Evolutionary conservation across 176 grass and related monocot genomes (phyloP), one percentile per base, ranked within the genome.

Genomic region (Hyparrhenia diplandra): DNA sequence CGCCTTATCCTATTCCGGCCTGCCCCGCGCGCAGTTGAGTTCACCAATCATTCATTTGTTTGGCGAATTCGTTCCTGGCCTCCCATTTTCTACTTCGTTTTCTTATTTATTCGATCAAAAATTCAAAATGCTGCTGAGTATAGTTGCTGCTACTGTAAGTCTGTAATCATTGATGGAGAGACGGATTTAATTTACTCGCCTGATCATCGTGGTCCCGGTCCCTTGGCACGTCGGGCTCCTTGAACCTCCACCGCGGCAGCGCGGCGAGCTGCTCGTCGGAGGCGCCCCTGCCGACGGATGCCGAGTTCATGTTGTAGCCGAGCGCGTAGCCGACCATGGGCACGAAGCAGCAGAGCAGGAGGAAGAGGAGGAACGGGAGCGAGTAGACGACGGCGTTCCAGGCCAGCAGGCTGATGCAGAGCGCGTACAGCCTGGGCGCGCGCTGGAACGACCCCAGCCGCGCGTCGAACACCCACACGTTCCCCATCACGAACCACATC

Each of bases 401-500:
- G 0, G 92, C 72, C 46, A 99, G 92, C 31, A 99, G 91, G 20
- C 77, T 73, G 60, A 95, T 75, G 86, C 92, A 95, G 73, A 99
- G 92, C 40, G 82, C 82, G 31, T 99, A 90, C 71, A 99, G 76
- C 81, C 81, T 90, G 37, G 92, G 96, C 17, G 96, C 90, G 20
- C 87, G 75, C 82, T 90, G 74, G 64, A 95, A 95, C 62, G 96
- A 87, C 23, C 88, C 76, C 7, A 91, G 76, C 51, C 96, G 90
- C 32, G 92, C 86, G 82, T 99, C 96, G 78, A 99, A 99, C 75
- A 95, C 89, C 96, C 96, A 99, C 45, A 99, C 96, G 72, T 99
- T 99, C 23, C 92, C 96, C 96, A 99, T 95, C 80, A 99, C 96
- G 79, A 99, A 99, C 96, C 96, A 95, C 67, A 95, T 90, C 47